Evolutionary conservation across 2,329 filamentous ascomycete genomes (phyloP), one percentile per base, ranked within the genome.

Genomic region (Arthroderma sp.): DNA sequence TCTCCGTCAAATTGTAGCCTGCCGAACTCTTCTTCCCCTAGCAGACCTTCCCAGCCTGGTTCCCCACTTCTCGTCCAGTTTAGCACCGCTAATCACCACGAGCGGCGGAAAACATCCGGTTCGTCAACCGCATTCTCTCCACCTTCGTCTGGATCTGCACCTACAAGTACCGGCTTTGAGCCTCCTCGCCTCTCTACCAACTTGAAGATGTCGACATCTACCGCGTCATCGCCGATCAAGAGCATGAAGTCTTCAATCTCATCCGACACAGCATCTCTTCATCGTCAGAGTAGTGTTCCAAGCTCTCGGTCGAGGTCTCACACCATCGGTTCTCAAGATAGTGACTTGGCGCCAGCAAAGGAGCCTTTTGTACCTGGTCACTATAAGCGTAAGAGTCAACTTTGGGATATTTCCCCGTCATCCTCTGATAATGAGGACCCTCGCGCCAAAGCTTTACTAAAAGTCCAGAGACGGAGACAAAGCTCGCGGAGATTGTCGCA

Each of bases 341-440:
- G 88, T 28, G 94, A 93, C 62, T 81, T 85, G 5, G 79, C 88
- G 15, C 75, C 81, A 6, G 83, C 86, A 56, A 81, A 87, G 55
- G 71, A 79, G 58, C 73, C 77, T 11, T 82, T 86, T 44, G 77
- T 81, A 7, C 81, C 84, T 54, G 75, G 73, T 31, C 91, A 96
- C 67, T 84, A 91, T 65, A 96, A 96, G 70, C 85, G 93, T 39
- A 83, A 90, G 64, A 97, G 91, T 68, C 93, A 96, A 66, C 86
- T 96, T 1, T 89, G 97, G 65, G 91, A 97, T 69, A 87, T 96
- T 73, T 98, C 93, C 1, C 93, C 93, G 2, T 97, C 93, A 0
- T 97, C 91, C 0, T 98, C 93, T 0, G 93, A 98, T 67, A 98
- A 95, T 59, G 93, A 98, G 72, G 90, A 94, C 54, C 87, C 91